These are phyloP conservation scores for Halophytophthora batemanensis DNA, from an alignment of 352 stramenopile species.

Conservation along the genomic window DNA sequence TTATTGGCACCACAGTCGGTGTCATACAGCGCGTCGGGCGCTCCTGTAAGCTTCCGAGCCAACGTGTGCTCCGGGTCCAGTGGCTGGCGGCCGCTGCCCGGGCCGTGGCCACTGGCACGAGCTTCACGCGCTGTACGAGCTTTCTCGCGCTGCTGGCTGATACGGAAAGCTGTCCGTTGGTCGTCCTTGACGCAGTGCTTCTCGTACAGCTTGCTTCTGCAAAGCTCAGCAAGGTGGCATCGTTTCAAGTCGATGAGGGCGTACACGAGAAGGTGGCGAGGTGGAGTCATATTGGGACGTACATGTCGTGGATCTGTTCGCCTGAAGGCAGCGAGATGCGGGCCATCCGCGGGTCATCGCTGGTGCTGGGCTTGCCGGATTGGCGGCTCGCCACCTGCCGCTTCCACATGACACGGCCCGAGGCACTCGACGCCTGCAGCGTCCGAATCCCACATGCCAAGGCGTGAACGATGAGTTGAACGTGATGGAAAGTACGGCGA, in stretches of 20 bases:
- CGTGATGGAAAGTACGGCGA: background rate
- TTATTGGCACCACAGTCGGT: constrained; percentile 66
- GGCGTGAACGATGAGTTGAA: background rate
- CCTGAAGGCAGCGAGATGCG: constrained; percentile 61
- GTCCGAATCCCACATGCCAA: too few relatives aligned
- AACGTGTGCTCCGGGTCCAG: constrained; percentile 44
- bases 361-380: constrained; percentile 11
- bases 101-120: constrained; percentile 4
- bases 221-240: too few relatives aligned
- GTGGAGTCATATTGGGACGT: too few relatives aligned
- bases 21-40: constrained; percentile 58
- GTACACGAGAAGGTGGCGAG: too few relatives aligned
- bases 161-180: constrained; percentile 50
- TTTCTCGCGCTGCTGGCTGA: constrained; percentile 38
- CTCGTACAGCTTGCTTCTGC: constrained; percentile 67
- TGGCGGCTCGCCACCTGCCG: constrained; percentile 40
- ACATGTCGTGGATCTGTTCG: constrained; percentile 77
- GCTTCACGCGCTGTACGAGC: constrained; percentile 29
- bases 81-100: constrained; percentile 32
- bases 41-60: constrained; percentile 41
- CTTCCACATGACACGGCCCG: constrained; percentile 68
- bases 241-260: background rate
- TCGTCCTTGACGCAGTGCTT: constrained; percentile 66
- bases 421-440: constrained; percentile 44
- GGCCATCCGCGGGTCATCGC: constrained; percentile 12